These are phyloP conservation scores for Rhodotorula sp. DNA, from an alignment of 1,284 basidiomycete species.

Conservation along the genomic window DNA sequence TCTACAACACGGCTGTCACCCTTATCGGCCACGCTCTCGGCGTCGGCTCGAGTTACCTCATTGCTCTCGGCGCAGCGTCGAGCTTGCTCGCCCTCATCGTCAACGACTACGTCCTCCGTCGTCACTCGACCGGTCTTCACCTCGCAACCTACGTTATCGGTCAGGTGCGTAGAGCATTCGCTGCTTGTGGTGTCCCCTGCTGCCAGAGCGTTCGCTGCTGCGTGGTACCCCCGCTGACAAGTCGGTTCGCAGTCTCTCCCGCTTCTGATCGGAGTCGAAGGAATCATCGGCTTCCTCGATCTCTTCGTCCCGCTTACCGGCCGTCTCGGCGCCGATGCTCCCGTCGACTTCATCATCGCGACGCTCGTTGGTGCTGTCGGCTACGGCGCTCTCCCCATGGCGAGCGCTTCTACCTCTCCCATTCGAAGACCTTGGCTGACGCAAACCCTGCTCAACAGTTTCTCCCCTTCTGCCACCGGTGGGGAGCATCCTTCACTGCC, in stretches of 20 bases:
- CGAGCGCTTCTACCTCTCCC: background rate
- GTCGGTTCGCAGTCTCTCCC: slow-evolving; percentile 52
- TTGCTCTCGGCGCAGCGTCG: slow-evolving; percentile 52
- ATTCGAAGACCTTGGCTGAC: background rate
- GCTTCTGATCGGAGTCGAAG: slow-evolving; percentile 66
- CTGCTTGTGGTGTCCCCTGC: too few species aligned
- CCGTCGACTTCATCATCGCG: slow-evolving; percentile 78
- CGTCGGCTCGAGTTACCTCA: slow-evolving; percentile 68
- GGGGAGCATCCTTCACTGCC: slow-evolving; percentile 32
- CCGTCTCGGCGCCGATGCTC: slow-evolving; percentile 44
- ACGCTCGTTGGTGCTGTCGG: slow-evolving; percentile 50
- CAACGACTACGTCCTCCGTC: slow-evolving; percentile 56
- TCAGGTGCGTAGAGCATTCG: slow-evolving; percentile 50
- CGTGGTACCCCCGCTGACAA: background rate
- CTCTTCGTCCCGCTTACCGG: slow-evolving; percentile 79
- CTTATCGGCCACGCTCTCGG: slow-evolving; percentile 60
- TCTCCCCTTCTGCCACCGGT: slow-evolving; percentile 50
- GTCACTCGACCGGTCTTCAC: slow-evolving; percentile 36
- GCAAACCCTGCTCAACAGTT: slow-evolving; percentile 5
- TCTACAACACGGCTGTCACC: slow-evolving; percentile 61
- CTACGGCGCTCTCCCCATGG: slow-evolving; percentile 33
- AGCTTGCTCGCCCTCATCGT: slow-evolving; percentile 53
- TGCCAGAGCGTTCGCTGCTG: too few species aligned
- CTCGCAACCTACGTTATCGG: slow-evolving; percentile 62
- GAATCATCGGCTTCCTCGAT: slow-evolving; percentile 69